These are phyloP conservation scores for Suillus fuscotomentosus DNA, from an alignment of 768 basidiomycete species.

Conservation along the genomic window DNA sequence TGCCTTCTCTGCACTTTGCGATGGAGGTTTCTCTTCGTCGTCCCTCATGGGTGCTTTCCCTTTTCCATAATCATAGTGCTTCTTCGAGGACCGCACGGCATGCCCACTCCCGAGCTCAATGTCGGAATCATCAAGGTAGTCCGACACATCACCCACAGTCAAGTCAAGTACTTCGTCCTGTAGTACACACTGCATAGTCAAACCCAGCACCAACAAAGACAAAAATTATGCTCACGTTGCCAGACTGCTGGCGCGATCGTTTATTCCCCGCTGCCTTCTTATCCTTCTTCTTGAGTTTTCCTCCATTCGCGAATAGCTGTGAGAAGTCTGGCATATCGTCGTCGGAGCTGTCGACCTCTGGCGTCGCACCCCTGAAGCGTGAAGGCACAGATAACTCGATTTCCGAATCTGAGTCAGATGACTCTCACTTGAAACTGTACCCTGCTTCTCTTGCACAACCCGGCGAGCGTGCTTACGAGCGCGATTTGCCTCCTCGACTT, in stretches of 20 bases:
- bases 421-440: slow-evolving; percentile 1
- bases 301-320: slow-evolving; percentile 33
- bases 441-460: slow-evolving; percentile 9
- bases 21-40: neutral
- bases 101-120: slow-evolving; percentile 13
- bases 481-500: slow-evolving; percentile 44
- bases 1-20: slow-evolving; percentile 28
- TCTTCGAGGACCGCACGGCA: neutral
- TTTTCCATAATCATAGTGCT: neutral
- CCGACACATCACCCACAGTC: slow-evolving; percentile 31
- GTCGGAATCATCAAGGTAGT: slow-evolving; percentile 24
- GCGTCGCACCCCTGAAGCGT: slow-evolving; percentile 15
- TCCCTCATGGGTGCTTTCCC: neutral
- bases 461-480: slow-evolving; percentile 26
- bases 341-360: slow-evolving; percentile 42
- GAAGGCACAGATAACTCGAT: slow-evolving; percentile 2
- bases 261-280: slow-evolving; percentile 3
- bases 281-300: slow-evolving; percentile 28
- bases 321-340: slow-evolving; percentile 54
- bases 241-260: neutral
- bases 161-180: slow-evolving; percentile 24
- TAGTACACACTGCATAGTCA: neutral
- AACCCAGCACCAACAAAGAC: neutral
- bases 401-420: slow-evolving; percentile 11
- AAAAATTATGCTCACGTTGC: neutral